Conservation (phyloP, 768 basidiomycete genomes). For the Amanita inopinata region DNA sequence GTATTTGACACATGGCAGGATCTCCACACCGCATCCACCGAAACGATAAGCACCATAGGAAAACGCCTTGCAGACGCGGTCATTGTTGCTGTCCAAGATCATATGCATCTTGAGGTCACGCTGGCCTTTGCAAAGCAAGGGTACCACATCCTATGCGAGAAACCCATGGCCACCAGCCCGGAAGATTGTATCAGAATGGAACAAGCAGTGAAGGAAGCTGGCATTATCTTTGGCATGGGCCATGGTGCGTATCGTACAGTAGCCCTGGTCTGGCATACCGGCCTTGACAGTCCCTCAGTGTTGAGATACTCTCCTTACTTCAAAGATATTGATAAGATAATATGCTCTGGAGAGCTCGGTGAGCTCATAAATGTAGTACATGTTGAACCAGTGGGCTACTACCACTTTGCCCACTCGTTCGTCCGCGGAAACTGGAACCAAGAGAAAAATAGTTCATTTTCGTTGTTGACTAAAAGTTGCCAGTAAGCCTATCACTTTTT, state of each 20-base stretch:
- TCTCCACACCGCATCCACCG: slow-evolving; percentile 56
- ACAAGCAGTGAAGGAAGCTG: slow-evolving; percentile 54
- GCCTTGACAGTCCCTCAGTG: slow-evolving; percentile 33
- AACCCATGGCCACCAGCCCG: slow-evolving; percentile 77
- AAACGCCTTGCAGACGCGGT: slow-evolving; percentile 76
- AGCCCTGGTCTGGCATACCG: not conserved
- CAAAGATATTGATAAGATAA: slow-evolving; percentile 54
- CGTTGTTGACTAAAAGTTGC: slow-evolving; percentile 84
- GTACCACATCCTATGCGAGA: slow-evolving; percentile 88
- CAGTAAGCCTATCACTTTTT: slow-evolving; percentile 44
- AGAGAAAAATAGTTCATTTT: slow-evolving; percentile 64
- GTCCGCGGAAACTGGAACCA: slow-evolving; percentile 77
- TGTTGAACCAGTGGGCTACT: slow-evolving; percentile 79
- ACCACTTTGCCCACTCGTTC: slow-evolving; percentile 84
- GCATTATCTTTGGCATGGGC: slow-evolving; percentile 77
- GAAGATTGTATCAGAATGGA: slow-evolving; percentile 72
- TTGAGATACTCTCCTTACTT: slow-evolving; percentile 83
- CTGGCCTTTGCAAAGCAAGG: slow-evolving; percentile 70
- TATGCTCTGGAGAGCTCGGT: slow-evolving; percentile 65
- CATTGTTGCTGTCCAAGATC: slow-evolving; percentile 72
- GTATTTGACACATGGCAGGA: slow-evolving; percentile 68
- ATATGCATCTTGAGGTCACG: slow-evolving; percentile 67
- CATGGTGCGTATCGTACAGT: slow-evolving; percentile 47
- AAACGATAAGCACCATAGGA: slow-evolving; percentile 53
- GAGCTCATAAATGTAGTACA: slow-evolving; percentile 77